Conservation (phyloP, 1,284 basidiomycete genomes). For the Rhodotorula sp. region DNA sequence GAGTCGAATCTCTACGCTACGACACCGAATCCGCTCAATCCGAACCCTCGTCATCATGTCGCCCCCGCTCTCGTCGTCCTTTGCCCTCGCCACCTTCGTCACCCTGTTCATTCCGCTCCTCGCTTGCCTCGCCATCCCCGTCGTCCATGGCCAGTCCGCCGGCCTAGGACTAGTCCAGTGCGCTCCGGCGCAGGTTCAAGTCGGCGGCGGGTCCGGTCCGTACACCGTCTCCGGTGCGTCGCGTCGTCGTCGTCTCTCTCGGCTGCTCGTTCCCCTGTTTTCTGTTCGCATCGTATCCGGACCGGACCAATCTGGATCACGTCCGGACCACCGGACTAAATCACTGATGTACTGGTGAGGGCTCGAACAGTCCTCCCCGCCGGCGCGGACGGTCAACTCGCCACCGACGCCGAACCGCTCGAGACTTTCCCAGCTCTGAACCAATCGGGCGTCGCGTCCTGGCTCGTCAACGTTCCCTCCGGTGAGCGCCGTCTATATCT, state of each 20-base stretch:
- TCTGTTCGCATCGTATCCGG: too few relatives aligned
- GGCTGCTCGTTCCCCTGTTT: too few relatives aligned
- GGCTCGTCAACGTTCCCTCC: slow-evolving; percentile 2
- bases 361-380: not conserved
- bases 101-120: not conserved
- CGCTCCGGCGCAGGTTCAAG: not conserved
- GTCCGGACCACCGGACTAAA: too few relatives aligned
- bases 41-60: not conserved
- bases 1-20: too few relatives aligned
- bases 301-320: too few relatives aligned
- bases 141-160: not conserved
- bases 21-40: too few relatives aligned
- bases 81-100: not conserved
- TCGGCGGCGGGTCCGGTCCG: slow-evolving; percentile 10
- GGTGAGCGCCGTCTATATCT: too few relatives aligned
- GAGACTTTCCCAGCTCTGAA: slow-evolving; percentile 1
- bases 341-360: too few relatives aligned
- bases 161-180: slow-evolving; percentile 6
- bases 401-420: not conserved
- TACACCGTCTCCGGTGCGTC: slow-evolving; percentile 15
- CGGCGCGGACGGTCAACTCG: not conserved
- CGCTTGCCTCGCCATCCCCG: too few relatives aligned
- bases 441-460: slow-evolving; percentile 2
- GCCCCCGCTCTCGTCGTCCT: not conserved
- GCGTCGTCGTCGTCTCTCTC: not conserved